phyloP scores from a whole-genome alignment of 352 stramenopile genomes.

The Pythium scleroteichum region DNA sequence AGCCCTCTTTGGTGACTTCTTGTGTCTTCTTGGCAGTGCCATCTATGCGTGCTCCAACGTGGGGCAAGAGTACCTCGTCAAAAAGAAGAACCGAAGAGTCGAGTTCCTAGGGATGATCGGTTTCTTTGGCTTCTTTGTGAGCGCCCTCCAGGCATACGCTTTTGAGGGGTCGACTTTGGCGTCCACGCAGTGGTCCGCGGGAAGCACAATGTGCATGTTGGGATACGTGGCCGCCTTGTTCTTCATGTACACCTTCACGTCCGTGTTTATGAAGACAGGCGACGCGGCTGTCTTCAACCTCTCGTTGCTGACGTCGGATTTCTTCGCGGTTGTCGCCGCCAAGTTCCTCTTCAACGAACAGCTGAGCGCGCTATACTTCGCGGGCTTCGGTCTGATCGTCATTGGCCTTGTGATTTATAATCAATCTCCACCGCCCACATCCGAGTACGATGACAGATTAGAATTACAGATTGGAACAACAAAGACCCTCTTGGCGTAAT shows the following conservation, averaged over 20 bases:
- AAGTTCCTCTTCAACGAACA: conserved; percentile 87
- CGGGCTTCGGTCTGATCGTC: conserved; percentile 85
- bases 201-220: conserved; percentile 56
- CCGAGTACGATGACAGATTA: conserved; percentile 35
- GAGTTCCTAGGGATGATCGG: conserved; percentile 96
- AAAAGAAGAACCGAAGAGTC: conserved; percentile 75
- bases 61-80: conserved; percentile 81
- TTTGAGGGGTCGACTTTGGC: conserved; percentile 72
- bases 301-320: conserved; percentile 94
- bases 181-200: conserved; percentile 50
- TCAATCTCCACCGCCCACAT: conserved; percentile 42
- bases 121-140: conserved; percentile 90
- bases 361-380: conserved; percentile 83
- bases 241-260: conserved; percentile 91
- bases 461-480: conserved; percentile 36
- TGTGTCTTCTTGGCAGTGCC: conserved; percentile 90
- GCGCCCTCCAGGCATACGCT: conserved; percentile 73
- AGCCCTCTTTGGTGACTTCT: conserved; percentile 85
- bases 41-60: conserved; percentile 95
- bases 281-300: conserved; percentile 97
- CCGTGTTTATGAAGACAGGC: conserved; percentile 72
- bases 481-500: conserved; percentile 18
- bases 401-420: conserved; percentile 78
- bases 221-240: conserved; percentile 85
- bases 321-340: conserved; percentile 92